Evolutionary conservation across 805 yeast genomes (phyloP).

Genomic region (baker's yeast (Saccharomyces cerevisiae)): DNA sequence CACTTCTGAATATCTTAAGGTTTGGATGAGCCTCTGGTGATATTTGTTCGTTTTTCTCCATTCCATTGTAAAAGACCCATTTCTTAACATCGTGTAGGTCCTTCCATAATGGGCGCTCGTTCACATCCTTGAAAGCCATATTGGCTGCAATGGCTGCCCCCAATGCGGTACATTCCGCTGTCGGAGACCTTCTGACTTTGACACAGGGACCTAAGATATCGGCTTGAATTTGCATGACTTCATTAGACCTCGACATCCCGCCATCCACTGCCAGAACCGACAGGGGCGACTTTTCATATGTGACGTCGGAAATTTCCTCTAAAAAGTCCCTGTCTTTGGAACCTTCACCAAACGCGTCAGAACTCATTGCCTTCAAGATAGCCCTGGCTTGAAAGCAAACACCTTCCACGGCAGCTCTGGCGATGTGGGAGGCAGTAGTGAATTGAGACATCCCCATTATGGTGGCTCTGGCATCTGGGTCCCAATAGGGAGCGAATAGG

Average conservation of each 20-base stretch:
- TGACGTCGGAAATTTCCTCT: slow-evolving; percentile 36
- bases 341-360: slow-evolving; percentile 61
- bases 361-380: slow-evolving; percentile 80
- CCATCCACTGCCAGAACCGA: slow-evolving; percentile 76
- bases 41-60: slow-evolving; percentile 23
- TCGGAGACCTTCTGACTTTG: slow-evolving; percentile 69
- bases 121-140: slow-evolving; percentile 41
- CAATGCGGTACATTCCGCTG: slow-evolving; percentile 85
- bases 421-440: slow-evolving; percentile 85
- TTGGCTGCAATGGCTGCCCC: slow-evolving; percentile 98
- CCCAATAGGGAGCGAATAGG: slow-evolving; percentile 94
- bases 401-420: slow-evolving; percentile 91
- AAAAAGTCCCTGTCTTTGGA: slow-evolving; percentile 37
- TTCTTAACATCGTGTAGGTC: slow-evolving; percentile 72
- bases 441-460: slow-evolving; percentile 88
- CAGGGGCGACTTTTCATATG: slow-evolving; percentile 42
- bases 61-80: slow-evolving; percentile 91
- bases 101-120: slow-evolving; percentile 61
- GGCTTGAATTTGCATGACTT: slow-evolving; percentile 89
- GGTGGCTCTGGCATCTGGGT: slow-evolving; percentile 83
- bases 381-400: slow-evolving; percentile 91
- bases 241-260: slow-evolving; percentile 87
- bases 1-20: slow-evolving; percentile 31
- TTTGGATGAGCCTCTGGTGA: slow-evolving; percentile 16
- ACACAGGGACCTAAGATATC: slow-evolving; percentile 85